Conservation (phyloP, 306 rosid genomes). For the Gleditsia sinensis region DNA sequence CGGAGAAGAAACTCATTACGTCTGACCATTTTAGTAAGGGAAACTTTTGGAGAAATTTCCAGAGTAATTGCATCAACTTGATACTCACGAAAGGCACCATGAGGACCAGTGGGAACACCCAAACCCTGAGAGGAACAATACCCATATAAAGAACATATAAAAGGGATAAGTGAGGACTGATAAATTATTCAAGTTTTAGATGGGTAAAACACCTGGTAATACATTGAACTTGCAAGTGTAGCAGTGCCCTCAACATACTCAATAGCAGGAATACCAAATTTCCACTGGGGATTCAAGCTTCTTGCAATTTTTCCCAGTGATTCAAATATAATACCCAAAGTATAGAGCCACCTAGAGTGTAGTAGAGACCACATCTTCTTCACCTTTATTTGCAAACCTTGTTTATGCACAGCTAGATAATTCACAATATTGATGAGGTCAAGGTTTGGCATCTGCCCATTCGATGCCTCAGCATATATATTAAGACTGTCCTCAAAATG, state of each 20-base stretch:
- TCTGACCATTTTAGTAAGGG: conserved; percentile 52
- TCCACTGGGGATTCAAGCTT: conserved; percentile 77
- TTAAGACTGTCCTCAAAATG: conserved; percentile 70
- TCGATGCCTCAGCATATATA: conserved; percentile 89
- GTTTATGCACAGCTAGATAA: conserved; percentile 83
- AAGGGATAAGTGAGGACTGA: not conserved
- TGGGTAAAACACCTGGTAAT: conserved; percentile 65
- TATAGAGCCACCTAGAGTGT: conserved; percentile 67
- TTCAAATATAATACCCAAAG: conserved; percentile 73
- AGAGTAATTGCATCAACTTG: conserved; percentile 94
- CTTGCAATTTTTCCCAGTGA: conserved; percentile 60
- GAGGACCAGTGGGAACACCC: conserved; percentile 95
- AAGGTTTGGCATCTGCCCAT: conserved; percentile 97
- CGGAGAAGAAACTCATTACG: conserved; percentile 69
- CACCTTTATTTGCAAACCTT: conserved; percentile 75
- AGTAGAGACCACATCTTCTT: conserved; percentile 70
- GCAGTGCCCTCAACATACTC: conserved; percentile 91
- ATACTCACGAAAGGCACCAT: conserved; percentile 96
- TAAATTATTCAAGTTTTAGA: not conserved
- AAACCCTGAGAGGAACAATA: conserved; percentile 61
- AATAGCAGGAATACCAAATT: conserved; percentile 81
- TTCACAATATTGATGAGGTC: conserved; percentile 92
- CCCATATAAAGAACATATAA: conserved; percentile 18
- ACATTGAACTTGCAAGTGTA: conserved; percentile 92
- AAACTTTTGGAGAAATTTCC: conserved; percentile 73